phyloP scores from a whole-genome alignment of 1,284 basidiomycete genomes.

The Ceraceosorus guamensis region DNA sequence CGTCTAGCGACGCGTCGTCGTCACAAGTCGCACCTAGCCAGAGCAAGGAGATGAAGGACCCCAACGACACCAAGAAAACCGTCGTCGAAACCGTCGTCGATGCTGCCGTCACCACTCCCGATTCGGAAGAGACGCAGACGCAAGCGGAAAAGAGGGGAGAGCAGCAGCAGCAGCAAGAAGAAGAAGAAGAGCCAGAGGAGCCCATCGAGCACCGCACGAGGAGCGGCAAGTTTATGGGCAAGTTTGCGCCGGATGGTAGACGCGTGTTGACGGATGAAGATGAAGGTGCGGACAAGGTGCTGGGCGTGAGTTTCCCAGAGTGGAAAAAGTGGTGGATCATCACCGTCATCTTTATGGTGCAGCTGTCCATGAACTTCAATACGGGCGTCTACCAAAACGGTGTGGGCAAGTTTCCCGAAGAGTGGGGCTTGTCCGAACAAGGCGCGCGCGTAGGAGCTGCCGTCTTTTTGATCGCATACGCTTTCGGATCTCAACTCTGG shows the following conservation, averaged over 20 bases:
- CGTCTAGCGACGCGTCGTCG: too few species aligned
- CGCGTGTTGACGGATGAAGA: slow-evolving; percentile 45
- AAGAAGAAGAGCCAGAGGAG: neutral
- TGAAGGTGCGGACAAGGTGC: slow-evolving; percentile 40
- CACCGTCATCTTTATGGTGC: slow-evolving; percentile 49
- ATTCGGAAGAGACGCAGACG: too few species aligned
- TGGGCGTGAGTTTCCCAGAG: slow-evolving; percentile 36
- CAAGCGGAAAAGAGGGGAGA: slow-evolving; percentile 1
- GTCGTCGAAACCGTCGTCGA: too few species aligned
- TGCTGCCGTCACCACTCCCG: too few species aligned
- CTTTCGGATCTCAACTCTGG: slow-evolving; percentile 48
- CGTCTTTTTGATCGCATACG: slow-evolving; percentile 51
- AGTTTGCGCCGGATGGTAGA: slow-evolving; percentile 27
- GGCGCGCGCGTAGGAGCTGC: slow-evolving; percentile 50
- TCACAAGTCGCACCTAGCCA: too few species aligned
- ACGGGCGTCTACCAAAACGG: slow-evolving; percentile 48
- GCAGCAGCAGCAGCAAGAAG: neutral
- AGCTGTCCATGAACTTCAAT: slow-evolving; percentile 50
- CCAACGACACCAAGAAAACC: too few species aligned
- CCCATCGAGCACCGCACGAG: neutral
- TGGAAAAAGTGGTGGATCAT: slow-evolving; percentile 49
- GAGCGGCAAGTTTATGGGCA: neutral
- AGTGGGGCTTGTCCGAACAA: slow-evolving; percentile 49
- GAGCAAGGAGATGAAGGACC: too few species aligned
- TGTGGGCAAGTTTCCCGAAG: slow-evolving; percentile 27